Conservation (phyloP, 495 filamentous ascomycete genomes). For the Monascus purpureus region DNA sequence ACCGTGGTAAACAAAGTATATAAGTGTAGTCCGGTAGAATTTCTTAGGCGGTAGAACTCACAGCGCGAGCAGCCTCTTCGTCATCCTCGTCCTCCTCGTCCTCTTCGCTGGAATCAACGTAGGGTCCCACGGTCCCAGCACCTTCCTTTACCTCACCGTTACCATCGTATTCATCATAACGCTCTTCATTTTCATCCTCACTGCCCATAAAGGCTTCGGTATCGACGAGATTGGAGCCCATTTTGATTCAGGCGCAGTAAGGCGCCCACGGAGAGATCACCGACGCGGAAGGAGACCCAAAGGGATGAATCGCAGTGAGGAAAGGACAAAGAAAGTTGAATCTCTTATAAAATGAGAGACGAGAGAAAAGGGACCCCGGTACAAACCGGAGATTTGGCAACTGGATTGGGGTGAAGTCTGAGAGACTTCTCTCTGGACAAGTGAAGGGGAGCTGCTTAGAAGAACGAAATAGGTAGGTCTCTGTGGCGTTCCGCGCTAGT, state of each 20-base stretch:
- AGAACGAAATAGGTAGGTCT: too few species aligned
- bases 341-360: not conserved
- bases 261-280: too few species aligned
- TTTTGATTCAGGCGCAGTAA: too few species aligned
- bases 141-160: constrained; percentile 42
- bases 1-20: constrained; percentile 2
- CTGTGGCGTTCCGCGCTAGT: too few species aligned
- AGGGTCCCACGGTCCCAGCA: constrained; percentile 26
- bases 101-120: constrained; percentile 83
- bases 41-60: constrained; percentile 9
- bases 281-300: constrained; percentile 3
- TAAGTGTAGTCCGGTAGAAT: constrained; percentile 1
- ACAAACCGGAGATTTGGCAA: constrained; percentile 10
- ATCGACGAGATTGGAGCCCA: constrained; percentile 72
- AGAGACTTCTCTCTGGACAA: too few species aligned
- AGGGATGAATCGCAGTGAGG: not conserved
- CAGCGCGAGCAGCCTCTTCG: constrained; percentile 53
- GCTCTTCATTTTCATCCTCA: constrained; percentile 85
- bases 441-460: too few species aligned
- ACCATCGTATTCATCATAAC: constrained; percentile 62
- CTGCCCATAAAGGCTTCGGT: constrained; percentile 73
- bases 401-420: too few species aligned
- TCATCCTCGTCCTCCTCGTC: constrained; percentile 95
- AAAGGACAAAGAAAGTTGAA: not conserved
- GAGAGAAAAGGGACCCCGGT: constrained; percentile 7